Conservation (phyloP, 257 asterid genomes). For the Petrea volubilis region DNA sequence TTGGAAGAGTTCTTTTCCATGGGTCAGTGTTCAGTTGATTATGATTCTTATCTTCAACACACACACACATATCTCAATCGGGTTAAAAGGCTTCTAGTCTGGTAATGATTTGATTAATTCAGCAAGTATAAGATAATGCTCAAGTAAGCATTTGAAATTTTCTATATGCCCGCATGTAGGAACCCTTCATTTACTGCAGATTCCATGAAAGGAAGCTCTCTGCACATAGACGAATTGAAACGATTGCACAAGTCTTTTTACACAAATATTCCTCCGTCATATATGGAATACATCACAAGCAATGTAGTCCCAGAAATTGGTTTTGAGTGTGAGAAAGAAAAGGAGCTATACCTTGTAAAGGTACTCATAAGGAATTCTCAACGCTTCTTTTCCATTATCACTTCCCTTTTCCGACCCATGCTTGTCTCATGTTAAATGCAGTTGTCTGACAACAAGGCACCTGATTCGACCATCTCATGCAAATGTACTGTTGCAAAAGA, state of each 20-base stretch:
- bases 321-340: conserved; percentile 32
- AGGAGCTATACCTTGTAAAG: conserved; percentile 41
- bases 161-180: conserved; percentile 19
- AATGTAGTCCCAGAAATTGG: conserved; percentile 32
- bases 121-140: not conserved
- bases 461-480: conserved; percentile 47
- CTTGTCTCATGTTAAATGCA: conserved; percentile 13
- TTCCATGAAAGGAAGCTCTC: conserved; percentile 24
- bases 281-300: conserved; percentile 35
- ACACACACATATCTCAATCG: not conserved
- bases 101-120: too few relatives aligned
- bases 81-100: not conserved
- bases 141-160: not conserved
- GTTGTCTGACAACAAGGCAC: conserved; percentile 42
- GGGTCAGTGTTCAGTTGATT: conserved; percentile 39
- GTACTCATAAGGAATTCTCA: conserved; percentile 21
- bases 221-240: conserved; percentile 9
- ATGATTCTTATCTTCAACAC: not conserved
- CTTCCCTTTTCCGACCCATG: not conserved
- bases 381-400: not conserved
- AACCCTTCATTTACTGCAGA: conserved; percentile 26
- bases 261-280: conserved; percentile 38
- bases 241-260: conserved; percentile 38
- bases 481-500: conserved; percentile 38
- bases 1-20: conserved; percentile 46